phyloP scores from a whole-genome alignment of 169 alveolate genomes.

The Babesia bigemina region DNA sequence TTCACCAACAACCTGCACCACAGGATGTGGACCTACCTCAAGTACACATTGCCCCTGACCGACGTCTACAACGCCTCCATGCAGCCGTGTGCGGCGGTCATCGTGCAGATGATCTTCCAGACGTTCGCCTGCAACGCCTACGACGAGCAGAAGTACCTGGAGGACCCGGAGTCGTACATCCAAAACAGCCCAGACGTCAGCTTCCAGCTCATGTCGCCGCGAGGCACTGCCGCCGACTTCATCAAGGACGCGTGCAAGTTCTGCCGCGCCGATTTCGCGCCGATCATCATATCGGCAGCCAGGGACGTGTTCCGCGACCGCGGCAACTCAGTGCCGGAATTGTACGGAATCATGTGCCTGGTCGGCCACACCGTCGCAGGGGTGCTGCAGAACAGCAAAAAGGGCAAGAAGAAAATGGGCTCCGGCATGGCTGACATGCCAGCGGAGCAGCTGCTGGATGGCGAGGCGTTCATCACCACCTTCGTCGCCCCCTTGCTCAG shows the following conservation, averaged over 20 bases:
- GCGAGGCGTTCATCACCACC: conserved; percentile 42
- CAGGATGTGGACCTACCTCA: conserved; percentile 57
- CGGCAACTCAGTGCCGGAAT: background rate
- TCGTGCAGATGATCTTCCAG: conserved; percentile 52
- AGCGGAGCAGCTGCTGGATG: conserved; percentile 38
- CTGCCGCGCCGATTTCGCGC: conserved; percentile 31
- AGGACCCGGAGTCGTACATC: conserved; percentile 57
- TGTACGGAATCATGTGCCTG: conserved; percentile 41
- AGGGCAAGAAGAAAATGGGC: background rate
- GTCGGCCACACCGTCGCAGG: conserved; percentile 28
- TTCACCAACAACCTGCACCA: conserved; percentile 52
- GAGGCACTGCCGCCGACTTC: conserved; percentile 62
- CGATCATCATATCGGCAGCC: conserved; percentile 29
- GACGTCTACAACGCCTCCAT: conserved; percentile 25
- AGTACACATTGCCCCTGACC: conserved; percentile 25
- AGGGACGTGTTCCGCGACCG: conserved; percentile 19
- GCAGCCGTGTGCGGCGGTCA: conserved; percentile 28
- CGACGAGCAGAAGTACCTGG: conserved; percentile 46
- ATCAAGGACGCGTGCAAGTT: conserved; percentile 49
- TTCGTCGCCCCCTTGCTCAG: conserved; percentile 32
- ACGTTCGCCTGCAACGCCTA: conserved; percentile 45
- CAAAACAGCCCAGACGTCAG: conserved; percentile 53
- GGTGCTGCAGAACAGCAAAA: conserved; percentile 27
- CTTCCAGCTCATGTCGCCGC: conserved; percentile 45
- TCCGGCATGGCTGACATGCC: background rate